phyloP scores from a whole-genome alignment of 208 protist genomes.

The Plasmodiophora brassicae region DNA sequence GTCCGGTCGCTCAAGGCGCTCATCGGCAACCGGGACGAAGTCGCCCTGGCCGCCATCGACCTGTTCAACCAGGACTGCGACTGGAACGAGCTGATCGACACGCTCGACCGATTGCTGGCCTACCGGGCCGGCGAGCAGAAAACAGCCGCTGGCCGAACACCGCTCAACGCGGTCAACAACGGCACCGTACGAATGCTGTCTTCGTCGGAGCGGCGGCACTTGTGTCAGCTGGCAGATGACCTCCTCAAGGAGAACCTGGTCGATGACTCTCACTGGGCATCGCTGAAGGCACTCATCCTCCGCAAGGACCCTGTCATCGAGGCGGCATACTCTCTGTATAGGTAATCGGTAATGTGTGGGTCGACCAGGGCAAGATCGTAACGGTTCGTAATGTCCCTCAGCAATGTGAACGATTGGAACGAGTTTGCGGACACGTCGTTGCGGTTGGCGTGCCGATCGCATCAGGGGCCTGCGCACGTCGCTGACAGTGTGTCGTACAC shows the following conservation, averaged over 20 bases:
- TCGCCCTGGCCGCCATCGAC: constrained; percentile 1
- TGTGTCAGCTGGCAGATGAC: constrained; percentile 21
- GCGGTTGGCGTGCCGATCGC: background rate
- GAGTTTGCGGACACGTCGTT: background rate
- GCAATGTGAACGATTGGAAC: background rate
- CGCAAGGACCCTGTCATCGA: background rate
- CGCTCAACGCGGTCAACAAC: background rate
- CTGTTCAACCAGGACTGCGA: constrained; percentile 14
- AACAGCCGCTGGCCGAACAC: background rate
- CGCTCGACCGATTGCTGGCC: background rate
- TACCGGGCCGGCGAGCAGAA: background rate
- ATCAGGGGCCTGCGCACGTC: background rate
- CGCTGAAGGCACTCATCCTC: background rate
- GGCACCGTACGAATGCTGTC: background rate
- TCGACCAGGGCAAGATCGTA: too few relatives aligned
- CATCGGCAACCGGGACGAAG: background rate
- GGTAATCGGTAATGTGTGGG: background rate
- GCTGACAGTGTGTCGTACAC: background rate
- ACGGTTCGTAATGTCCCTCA: background rate
- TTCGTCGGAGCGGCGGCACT: background rate
- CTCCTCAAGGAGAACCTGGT: background rate
- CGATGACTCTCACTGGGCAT: constrained; percentile 5
- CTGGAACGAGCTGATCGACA: constrained; percentile 23
- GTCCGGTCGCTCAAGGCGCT: background rate
- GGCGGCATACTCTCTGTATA: background rate